Evolutionary conservation across 371 early-diverging fungal genomes (phyloP), one percentile per base, ranked within the genome.

Genomic region (Dinochytrium kinnereticum): DNA sequence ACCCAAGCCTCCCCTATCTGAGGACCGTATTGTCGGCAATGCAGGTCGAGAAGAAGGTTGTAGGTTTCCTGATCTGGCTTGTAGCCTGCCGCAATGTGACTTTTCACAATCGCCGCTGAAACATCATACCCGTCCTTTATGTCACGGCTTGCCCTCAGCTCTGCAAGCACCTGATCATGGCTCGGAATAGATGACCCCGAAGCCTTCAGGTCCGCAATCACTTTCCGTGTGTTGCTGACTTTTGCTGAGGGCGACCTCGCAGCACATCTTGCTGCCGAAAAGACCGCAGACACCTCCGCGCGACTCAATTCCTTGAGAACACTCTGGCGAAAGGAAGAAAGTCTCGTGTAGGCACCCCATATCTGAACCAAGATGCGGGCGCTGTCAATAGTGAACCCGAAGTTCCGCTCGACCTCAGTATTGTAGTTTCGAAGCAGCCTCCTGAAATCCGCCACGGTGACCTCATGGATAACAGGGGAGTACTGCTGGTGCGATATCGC

Each of bases 11-110:
- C 44, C 44, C 66, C 66, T 30, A 40, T 66, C 24, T 2, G 2
- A 2, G 66, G 44, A 5, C 66, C 66, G 44, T 66, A 28, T 37
- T 66, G 36, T 19, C 26, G 7, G 26, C 66, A 66, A 37, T 40
- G 44, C 44, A 66, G 44, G 17, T 38, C 66, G 44, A 66, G n/a
- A 2, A 66, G 44, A 15, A 66, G 64, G 38, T 61, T 38, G 36
- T 38, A 38, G 33, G 24, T 61, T 7, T 19, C 28, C 7, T 15
- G 3, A 15, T 31, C 24, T 7, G 34, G 34, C 13, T 5, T 3
- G 5, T 10, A 34, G 13, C 64, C 64, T 61, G 10, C 64, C 34
- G 26, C 33, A 61, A 7, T 38, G 24, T 28, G n/a, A 31, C 5
- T 38, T 15, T 34, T 38, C 33, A 61, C 3, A 26, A 61, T 21